A percentile compares a stretch with the other conserved stretches of the same genome.
phyloP scores from a whole-genome alignment of 768 basidiomycete genomes.

The Calocybe gangraenosa region DNA sequence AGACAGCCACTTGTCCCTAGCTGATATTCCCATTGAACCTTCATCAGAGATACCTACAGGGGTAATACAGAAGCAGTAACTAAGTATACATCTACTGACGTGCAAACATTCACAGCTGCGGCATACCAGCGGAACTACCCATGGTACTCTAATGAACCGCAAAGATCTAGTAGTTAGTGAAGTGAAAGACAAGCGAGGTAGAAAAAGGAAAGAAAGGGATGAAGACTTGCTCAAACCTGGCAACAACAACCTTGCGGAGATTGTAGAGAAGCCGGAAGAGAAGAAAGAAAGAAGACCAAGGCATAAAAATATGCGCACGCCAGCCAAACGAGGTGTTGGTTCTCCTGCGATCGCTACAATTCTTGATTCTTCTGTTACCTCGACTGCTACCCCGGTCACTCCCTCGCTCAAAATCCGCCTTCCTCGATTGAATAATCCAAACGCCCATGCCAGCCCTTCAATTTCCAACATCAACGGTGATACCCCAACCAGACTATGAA shows the following conservation, averaged over 20 bases:
- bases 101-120: constrained; percentile 11
- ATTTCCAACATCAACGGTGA: constrained; percentile 21
- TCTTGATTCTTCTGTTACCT: constrained; percentile 18
- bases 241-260: constrained; percentile 17
- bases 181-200: constrained; percentile 32
- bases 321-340: constrained; percentile 20
- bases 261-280: constrained; percentile 19
- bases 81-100: too few relatives aligned
- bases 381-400: constrained; percentile 28
- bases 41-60: constrained; percentile 12
- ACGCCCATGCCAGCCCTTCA: constrained; percentile 16
- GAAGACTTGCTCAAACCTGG: constrained; percentile 23
- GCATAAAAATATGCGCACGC: constrained; percentile 27
- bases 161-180: constrained; percentile 26
- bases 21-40: constrained; percentile 9
- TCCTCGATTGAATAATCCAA: constrained; percentile 38
- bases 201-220: constrained; percentile 41
- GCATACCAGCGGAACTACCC: constrained; percentile 4
- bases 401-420: constrained; percentile 56
- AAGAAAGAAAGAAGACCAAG: constrained; percentile 23
- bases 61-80: constrained; percentile 7
- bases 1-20: constrained; percentile 19
- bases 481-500: constrained; percentile 23
- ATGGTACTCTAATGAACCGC: constrained; percentile 21
- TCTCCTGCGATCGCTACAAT: constrained; percentile 13